Base-by-base conservation (phyloP, 768 basidiomycete species). In the Naganishia kalamii region DNA sequence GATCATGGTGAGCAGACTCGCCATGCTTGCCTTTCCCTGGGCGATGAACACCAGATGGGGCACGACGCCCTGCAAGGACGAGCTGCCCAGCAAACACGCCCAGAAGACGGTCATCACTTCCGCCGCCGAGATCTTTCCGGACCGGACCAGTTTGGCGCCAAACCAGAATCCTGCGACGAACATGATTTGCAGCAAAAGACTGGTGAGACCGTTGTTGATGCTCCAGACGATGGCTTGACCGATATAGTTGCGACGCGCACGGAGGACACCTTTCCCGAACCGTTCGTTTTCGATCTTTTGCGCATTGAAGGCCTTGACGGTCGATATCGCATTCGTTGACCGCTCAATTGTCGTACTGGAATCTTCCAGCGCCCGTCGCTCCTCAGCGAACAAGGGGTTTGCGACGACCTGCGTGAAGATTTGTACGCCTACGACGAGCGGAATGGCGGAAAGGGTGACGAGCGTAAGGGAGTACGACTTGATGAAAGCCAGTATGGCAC, bases 91-190 rank as follows among this genome's bases (percentile, higher is more conserved):
- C 23, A 97, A 81, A 75, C 90, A 92, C 0, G 94, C 92, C 93
- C 94, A 98, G 77, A 98, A 99, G 59, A 93, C 90, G n/a, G 88
- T 86, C 87, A 92, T 93, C 68, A 97, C 88, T 37, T 87, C 84
- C 0, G 91, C 91, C 0, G 88, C 80, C 3, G 79, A 79, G 60
- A 85, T 82, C 67, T 82, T 84, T 17, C 88, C 88, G 13, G 86
- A 82, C n/a, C 85, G 79, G n/a, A 99, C 91, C 59, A 96, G 83
- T 73, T 88, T 87, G 2, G 88, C 83, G 13, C 93, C 94, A 72
- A 87, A 98, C 92, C 94, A 97, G 79, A 98, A 98, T 0, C 87
- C 92, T 72, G 92, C 88, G 8, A 98, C 91, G 78, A 98, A 99
- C 86, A 96, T 93, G 29, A 84, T 84, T 83, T 92, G 87, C 71